Evolutionary conservation across 2,329 filamentous ascomycete genomes (phyloP).

Genomic region (Peltaster fructicola): DNA sequence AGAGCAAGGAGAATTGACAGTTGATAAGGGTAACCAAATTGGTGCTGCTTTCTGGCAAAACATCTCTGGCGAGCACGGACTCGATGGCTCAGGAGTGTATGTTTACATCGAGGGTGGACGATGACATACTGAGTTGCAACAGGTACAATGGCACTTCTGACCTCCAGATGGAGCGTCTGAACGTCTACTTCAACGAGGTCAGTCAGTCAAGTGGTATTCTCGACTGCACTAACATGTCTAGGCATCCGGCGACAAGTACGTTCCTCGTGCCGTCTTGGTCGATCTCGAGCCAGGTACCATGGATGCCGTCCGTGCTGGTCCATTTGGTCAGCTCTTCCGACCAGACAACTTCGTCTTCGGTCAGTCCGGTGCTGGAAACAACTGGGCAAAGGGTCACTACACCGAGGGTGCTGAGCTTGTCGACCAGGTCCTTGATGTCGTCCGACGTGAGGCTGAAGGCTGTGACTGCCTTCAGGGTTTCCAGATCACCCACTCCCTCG

Average conservation of each 20-base stretch:
- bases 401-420: constrained; percentile 98
- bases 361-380: constrained; percentile 99
- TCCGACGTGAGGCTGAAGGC: constrained; percentile 95
- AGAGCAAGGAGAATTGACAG: constrained; percentile 12
- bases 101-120: constrained; percentile 22
- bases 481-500: constrained; percentile 99
- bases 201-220: too few relatives aligned
- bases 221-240: constrained; percentile 25
- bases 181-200: constrained; percentile 97
- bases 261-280: constrained; percentile 96
- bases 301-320: constrained; percentile 95
- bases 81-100: constrained; percentile 92
- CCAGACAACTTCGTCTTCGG: constrained; percentile 99
- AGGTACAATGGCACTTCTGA: constrained; percentile 97
- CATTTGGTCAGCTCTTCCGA: constrained; percentile 97
- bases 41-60: constrained; percentile 93
- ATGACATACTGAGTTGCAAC: constrained; percentile 14
- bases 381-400: constrained; percentile 99
- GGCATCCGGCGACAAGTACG: constrained; percentile 97
- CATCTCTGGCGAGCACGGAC: constrained; percentile 61
- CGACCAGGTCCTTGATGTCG: constrained; percentile 93
- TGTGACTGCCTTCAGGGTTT: constrained; percentile 99
- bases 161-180: constrained; percentile 99
- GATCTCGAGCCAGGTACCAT: constrained; percentile 99
- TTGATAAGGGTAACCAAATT: constrained; percentile 88